These are phyloP conservation scores for Crithidia acanthocephali DNA, from an alignment of 208 protist species.

Conservation along the genomic window DNA sequence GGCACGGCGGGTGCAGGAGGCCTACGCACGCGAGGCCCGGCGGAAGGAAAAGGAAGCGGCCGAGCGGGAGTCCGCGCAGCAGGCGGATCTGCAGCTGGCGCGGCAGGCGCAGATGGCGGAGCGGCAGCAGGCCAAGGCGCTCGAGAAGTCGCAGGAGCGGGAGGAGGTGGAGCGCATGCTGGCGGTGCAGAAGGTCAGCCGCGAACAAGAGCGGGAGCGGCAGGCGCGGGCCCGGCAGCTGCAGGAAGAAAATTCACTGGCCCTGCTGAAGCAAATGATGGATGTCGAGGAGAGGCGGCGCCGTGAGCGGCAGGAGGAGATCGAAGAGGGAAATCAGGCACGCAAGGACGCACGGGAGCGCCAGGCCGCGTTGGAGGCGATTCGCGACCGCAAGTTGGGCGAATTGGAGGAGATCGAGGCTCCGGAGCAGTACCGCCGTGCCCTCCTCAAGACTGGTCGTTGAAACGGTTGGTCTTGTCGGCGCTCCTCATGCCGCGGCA, in stretches of 20 bases:
- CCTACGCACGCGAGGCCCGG: constrained; percentile 78
- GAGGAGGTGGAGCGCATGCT: constrained; percentile 90
- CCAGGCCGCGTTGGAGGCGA: constrained; percentile 83
- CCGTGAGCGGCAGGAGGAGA: constrained; percentile 83
- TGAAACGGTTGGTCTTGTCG: neutral
- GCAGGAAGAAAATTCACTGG: constrained; percentile 84
- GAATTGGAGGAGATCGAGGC: constrained; percentile 80
- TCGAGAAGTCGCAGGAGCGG: constrained; percentile 63
- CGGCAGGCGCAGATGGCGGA: constrained; percentile 88
- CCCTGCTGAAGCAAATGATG: constrained; percentile 91
- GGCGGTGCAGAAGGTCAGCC: constrained; percentile 81
- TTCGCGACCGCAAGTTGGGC: constrained; percentile 80
- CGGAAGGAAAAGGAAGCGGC: constrained; percentile 83
- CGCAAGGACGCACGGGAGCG: constrained; percentile 76
- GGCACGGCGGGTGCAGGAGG: constrained; percentile 88
- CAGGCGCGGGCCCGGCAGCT: constrained; percentile 58
- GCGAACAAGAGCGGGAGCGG: constrained; percentile 75
- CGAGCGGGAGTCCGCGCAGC: constrained; percentile 57
- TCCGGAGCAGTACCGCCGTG: constrained; percentile 82
- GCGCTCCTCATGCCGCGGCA: no score
- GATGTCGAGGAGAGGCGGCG: constrained; percentile 90
- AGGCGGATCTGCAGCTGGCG: constrained; percentile 74
- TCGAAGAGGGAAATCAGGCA: constrained; percentile 90
- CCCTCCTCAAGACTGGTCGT: constrained; percentile 60
- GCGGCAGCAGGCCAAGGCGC: constrained; percentile 61